phyloP scores from a whole-genome alignment of 2,329 filamentous ascomycete species.

The Chaetomium strumarium region DNA sequence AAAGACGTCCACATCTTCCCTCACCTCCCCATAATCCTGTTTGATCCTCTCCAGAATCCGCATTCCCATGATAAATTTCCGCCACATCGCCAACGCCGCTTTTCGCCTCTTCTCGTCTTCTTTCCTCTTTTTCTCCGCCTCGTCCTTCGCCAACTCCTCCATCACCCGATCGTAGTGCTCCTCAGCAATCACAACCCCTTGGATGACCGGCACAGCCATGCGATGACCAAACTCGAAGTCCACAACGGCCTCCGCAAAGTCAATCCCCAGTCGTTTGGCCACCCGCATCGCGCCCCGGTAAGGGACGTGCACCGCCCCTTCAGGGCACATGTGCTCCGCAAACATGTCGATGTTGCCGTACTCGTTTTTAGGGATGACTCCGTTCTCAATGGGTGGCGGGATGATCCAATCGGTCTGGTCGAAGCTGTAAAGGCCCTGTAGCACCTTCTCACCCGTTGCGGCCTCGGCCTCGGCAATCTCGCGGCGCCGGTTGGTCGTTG shows the following conservation, averaged over 20 bases:
- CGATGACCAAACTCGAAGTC: conserved; percentile 95
- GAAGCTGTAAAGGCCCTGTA: conserved; percentile 77
- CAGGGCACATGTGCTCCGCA: conserved; percentile 84
- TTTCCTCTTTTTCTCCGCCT: conserved; percentile 66
- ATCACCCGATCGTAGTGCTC: conserved; percentile 71
- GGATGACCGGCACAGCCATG: conserved; percentile 87
- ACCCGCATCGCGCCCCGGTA: conserved; percentile 70
- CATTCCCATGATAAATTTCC: conserved; percentile 79
- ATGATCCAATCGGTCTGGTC: conserved; percentile 96
- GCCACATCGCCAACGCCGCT: conserved; percentile 69
- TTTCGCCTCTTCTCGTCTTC: conserved; percentile 80
- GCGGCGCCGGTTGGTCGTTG: conserved; percentile 78
- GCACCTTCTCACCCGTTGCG: conserved; percentile 71
- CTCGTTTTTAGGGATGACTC: conserved; percentile 84
- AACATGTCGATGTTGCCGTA: conserved; percentile 98
- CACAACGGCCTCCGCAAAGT: conserved; percentile 89
- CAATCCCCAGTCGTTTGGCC: conserved; percentile 77
- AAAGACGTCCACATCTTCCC: conserved; percentile 47
- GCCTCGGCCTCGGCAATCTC: conserved; percentile 84
- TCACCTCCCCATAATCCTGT: conserved; percentile 66
- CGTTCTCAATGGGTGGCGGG: conserved; percentile 75
- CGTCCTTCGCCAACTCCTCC: conserved; percentile 73
- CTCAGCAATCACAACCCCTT: conserved; percentile 80
- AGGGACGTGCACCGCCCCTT: conserved; percentile 74
- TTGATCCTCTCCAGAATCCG: conserved; percentile 72